A percentile compares a stretch with the other conserved stretches of the same genome.
Conservation (phyloP, 495 filamentous ascomycete genomes). For the Aspergillus cavernicola region DNA sequence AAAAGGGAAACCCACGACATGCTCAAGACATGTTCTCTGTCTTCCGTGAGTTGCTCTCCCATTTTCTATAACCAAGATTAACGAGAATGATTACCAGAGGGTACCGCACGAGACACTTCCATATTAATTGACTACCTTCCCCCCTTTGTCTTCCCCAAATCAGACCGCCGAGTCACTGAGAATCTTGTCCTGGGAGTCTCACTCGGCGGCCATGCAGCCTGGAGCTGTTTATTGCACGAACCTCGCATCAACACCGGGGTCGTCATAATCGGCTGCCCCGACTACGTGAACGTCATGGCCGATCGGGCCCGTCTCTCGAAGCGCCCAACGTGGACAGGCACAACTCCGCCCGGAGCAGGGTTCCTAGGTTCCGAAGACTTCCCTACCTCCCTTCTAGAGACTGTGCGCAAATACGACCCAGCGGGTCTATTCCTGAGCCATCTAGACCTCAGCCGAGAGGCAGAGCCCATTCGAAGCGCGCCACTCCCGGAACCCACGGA, state of each 20-base stretch:
- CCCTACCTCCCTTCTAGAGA: slow-evolving; percentile 59
- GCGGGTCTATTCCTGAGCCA: slow-evolving; percentile 62
- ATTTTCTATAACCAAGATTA: neutral
- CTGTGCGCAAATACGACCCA: slow-evolving; percentile 63
- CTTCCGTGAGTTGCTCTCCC: slow-evolving; percentile 43
- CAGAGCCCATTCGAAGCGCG: slow-evolving; percentile 26
- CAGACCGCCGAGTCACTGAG: slow-evolving; percentile 52
- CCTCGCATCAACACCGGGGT: slow-evolving; percentile 71
- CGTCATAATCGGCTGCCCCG: slow-evolving; percentile 83
- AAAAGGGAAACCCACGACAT: slow-evolving; percentile 73
- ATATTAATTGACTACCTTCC: slow-evolving; percentile 68
- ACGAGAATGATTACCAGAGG: slow-evolving; percentile 40
- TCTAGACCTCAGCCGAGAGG: slow-evolving; percentile 28
- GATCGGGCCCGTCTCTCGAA: slow-evolving; percentile 76
- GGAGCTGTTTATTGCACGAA: slow-evolving; percentile 76
- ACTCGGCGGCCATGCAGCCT: slow-evolving; percentile 84
- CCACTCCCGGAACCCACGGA: slow-evolving; percentile 46
- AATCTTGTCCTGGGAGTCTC: slow-evolving; percentile 79
- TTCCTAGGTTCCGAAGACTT: slow-evolving; percentile 78
- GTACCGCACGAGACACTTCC: slow-evolving; percentile 71
- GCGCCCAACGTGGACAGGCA: slow-evolving; percentile 54
- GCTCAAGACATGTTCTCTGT: slow-evolving; percentile 82
- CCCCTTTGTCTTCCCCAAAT: slow-evolving; percentile 64
- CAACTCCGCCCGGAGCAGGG: slow-evolving; percentile 50
- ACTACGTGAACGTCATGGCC: slow-evolving; percentile 73